Evolutionary conservation across 2,329 filamentous ascomycete species (phyloP), one percentile per base, ranked within the genome.

Genomic region (Alternaria postmessia): DNA sequence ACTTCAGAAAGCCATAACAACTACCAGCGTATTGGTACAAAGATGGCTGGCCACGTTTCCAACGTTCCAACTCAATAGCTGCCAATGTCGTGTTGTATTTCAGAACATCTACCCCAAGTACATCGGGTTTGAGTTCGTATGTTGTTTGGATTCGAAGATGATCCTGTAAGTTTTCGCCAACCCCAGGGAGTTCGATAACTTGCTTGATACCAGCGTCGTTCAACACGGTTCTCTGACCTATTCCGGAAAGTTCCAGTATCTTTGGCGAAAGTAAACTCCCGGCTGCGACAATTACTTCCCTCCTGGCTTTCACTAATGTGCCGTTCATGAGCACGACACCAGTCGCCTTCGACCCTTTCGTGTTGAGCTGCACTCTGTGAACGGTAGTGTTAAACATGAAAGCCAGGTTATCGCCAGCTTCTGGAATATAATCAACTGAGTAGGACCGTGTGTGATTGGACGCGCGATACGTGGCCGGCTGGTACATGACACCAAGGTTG

Each of bases 371-470:
- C 43, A 83, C 61, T 53, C 76, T 81, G 5, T 72, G 62, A 0
- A 81, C 79, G 9, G 66, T 74, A 3, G 75, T 75, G 12, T 76
- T 71, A 14, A 75, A 65, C 39, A 78, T 51, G 11, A 82, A 58
- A 7, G 75, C 59, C 48, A 86, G 73, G 48, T 85, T 86, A 0
- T 68, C 22, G 0, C 78, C 74, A 3, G 76, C 76, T 22, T 75
- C 64, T 2, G 78, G 70, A 0, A 81, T 68, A 57, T 84, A 85
- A 1, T 76, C 77, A 30, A 78, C 80, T 32, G 77, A 76, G 69
- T 85, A 86, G 3, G 82, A 85, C 22, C 85, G 77, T 12, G 75
- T 80, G 63, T 82, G 84, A 32, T 80, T 78, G 7, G 75, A 77
- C 3, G 80, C 75, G 22, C 86, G 80, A 57, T 80, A 83, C 57